Evolutionary conservation across 2,329 filamentous ascomycete species (phyloP).

Genomic region (Colletotrichum camelliae): DNA sequence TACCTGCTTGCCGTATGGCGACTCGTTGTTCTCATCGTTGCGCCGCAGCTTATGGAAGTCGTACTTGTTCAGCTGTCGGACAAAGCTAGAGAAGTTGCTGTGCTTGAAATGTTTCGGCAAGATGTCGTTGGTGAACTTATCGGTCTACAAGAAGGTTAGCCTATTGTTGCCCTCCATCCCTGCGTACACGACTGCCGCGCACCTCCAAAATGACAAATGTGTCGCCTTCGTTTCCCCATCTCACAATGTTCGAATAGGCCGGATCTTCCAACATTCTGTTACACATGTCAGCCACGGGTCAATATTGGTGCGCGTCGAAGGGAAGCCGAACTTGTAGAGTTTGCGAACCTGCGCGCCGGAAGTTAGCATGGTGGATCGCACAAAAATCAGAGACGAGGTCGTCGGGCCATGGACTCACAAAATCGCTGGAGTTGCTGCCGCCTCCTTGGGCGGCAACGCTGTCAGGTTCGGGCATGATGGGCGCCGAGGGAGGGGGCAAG

Average conservation of each 20-base stretch:
- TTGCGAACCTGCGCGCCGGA: constrained; percentile 79
- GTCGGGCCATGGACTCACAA: constrained; percentile 66
- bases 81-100: constrained; percentile 97
- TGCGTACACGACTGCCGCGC: constrained; percentile 30
- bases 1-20: constrained; percentile 82
- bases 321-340: constrained; percentile 83
- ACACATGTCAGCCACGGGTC: constrained; percentile 34
- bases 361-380: constrained; percentile 30
- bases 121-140: constrained; percentile 97
- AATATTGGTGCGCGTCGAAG: not conserved
- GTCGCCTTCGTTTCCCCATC: constrained; percentile 94
- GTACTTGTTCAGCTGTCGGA: constrained; percentile 95
- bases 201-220: constrained; percentile 98
- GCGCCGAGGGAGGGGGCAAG: constrained; percentile 9
- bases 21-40: constrained; percentile 83
- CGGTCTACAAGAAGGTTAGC: constrained; percentile 66
- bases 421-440: constrained; percentile 89
- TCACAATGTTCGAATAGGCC: constrained; percentile 87
- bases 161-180: not conserved
- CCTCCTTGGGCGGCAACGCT: constrained; percentile 46
- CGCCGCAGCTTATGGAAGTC: constrained; percentile 98
- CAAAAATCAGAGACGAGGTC: not conserved
- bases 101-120: constrained; percentile 99
- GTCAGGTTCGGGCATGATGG: constrained; percentile 40
- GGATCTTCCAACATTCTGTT: constrained; percentile 94